A percentile compares a stretch with the other conserved stretches of the same genome.
These are phyloP conservation scores for Sugiyamaella paludigena DNA, from an alignment of 1,139 yeast genomes.

Conservation along the genomic window DNA sequence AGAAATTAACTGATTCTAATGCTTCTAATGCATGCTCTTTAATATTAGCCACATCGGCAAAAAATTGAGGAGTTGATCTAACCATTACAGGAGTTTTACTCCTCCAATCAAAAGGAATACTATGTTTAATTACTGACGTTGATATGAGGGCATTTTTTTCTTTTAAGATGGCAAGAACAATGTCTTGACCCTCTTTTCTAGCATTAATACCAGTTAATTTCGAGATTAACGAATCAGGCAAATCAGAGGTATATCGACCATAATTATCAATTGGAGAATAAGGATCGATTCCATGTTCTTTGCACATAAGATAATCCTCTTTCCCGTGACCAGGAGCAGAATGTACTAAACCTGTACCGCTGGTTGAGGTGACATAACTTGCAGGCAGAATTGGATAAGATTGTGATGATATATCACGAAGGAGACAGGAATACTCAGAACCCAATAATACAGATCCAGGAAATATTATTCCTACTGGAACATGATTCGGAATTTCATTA, in stretches of 20 bases:
- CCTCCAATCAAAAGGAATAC: constrained; percentile 97
- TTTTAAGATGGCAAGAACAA: constrained; percentile 47
- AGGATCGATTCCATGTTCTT: constrained; percentile 53
- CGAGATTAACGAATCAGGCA: constrained; percentile 44
- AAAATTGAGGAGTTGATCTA: constrained; percentile 96
- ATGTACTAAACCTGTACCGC: constrained; percentile 96
- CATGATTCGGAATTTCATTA: constrained; percentile 17
- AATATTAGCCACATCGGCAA: constrained; percentile 77
- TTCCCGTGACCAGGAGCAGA: constrained; percentile 98
- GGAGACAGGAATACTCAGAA: constrained; percentile 55
- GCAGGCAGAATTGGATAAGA: constrained; percentile 69
- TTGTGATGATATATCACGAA: constrained; percentile 37
- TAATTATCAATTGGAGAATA: constrained; percentile 75
- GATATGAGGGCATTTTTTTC: constrained; percentile 49
- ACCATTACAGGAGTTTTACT: constrained; percentile 93
- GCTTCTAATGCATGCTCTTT: constrained; percentile 62
- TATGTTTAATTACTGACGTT: constrained; percentile 61
- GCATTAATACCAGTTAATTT: constrained; percentile 58
- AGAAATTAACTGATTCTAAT: constrained; percentile 60
- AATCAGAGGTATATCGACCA: constrained; percentile 60
- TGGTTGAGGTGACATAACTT: constrained; percentile 70
- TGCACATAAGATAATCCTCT: constrained; percentile 81
- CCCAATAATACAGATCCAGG: constrained; percentile 50
- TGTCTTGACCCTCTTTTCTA: constrained; percentile 53
- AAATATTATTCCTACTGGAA: constrained; percentile 19